Evolutionary conservation across 2,329 filamentous ascomycete species (phyloP).

Genomic region (Fusarium hainanense): DNA sequence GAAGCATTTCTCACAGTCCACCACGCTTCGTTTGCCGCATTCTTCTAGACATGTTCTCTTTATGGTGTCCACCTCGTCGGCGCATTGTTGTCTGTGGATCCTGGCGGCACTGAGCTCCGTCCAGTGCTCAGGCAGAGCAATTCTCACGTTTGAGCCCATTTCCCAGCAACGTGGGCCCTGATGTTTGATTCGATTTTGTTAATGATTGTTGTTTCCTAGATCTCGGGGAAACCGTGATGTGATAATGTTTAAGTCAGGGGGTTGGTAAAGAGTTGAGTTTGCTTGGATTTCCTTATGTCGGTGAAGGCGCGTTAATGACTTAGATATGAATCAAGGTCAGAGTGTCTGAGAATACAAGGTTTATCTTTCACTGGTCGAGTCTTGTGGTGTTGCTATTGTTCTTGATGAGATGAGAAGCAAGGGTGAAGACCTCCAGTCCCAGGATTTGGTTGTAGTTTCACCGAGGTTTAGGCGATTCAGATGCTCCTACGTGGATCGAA

Average conservation of each 20-base stretch:
- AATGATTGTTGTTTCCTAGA: neutral
- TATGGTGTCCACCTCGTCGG: conserved; percentile 56
- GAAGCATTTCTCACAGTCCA: conserved; percentile 62
- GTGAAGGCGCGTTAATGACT: neutral
- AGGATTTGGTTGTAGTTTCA: neutral
- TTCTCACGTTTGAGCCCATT: conserved; percentile 43
- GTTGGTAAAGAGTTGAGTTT: neutral
- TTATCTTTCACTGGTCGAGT: neutral
- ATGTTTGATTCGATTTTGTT: neutral
- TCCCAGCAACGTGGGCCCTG: neutral
- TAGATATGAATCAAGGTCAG: no score
- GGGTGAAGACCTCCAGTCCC: conserved; percentile 10
- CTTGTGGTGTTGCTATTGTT: conserved; percentile 19
- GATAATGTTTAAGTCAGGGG: neutral
- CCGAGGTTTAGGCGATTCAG: conserved; percentile 25
- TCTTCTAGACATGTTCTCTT: conserved; percentile 56
- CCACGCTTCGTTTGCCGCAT: conserved; percentile 56
- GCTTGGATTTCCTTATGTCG: neutral
- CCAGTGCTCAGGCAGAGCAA: conserved; percentile 54
- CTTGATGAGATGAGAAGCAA: conserved; percentile 31
- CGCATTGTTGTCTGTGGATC: conserved; percentile 51
- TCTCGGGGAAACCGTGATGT: neutral
- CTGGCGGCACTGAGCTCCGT: conserved; percentile 52
- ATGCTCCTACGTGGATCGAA: neutral
- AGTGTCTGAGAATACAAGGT: neutral